Evolutionary conservation across 1,139 yeast species (phyloP).

Genomic region (Meyerozyma smithsonii): DNA sequence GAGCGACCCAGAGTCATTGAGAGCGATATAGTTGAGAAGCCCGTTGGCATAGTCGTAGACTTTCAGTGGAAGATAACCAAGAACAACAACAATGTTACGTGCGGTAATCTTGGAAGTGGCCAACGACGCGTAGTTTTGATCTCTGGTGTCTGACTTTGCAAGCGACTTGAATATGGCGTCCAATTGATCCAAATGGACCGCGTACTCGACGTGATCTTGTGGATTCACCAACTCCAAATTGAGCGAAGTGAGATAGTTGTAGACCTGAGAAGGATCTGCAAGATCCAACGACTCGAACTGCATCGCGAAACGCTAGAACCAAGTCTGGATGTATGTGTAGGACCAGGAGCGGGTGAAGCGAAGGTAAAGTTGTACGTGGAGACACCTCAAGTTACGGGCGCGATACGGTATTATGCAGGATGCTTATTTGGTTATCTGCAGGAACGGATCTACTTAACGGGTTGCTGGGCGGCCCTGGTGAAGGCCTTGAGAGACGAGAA

Average conservation of each 20-base stretch:
- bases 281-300: background rate
- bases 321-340: too few relatives aligned
- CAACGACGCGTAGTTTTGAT: background rate
- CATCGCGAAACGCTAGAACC: background rate
- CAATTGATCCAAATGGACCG: background rate
- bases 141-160: background rate
- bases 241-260: background rate
- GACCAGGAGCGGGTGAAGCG: too few relatives aligned
- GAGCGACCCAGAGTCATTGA: constrained; percentile 12
- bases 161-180: background rate
- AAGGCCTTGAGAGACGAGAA: background rate
- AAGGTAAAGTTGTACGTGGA: background rate
- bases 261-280: background rate
- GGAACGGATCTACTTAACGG: background rate
- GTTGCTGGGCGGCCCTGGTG: constrained; percentile 1
- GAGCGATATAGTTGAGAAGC: constrained; percentile 25
- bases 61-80: constrained; percentile 31
- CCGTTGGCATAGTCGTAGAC: constrained; percentile 37
- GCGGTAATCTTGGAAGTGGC: constrained; percentile 27
- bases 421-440: background rate
- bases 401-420: background rate
- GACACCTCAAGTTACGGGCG: too few relatives aligned
- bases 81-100: constrained; percentile 23
- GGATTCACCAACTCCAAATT: background rate
- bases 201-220: background rate